Conservation (phyloP, 1,139 yeast genomes). For the Yamadazyma oceani region DNA sequence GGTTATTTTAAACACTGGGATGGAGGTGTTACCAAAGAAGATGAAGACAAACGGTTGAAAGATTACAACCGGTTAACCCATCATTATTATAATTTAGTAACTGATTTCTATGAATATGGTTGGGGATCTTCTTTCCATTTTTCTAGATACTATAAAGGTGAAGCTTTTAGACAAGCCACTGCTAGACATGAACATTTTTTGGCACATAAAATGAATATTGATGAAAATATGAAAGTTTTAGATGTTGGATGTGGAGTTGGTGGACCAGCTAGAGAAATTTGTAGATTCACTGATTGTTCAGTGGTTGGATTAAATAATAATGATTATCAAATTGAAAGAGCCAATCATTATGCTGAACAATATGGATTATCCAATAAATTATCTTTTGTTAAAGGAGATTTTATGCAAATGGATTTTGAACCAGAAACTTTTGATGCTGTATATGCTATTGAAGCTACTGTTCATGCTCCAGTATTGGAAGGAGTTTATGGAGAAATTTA, state of each 20-base stretch:
- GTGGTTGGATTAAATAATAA: conserved; percentile 93
- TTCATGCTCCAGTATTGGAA: conserved; percentile 94
- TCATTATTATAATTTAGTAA: conserved; percentile 94
- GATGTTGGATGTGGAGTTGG: conserved; percentile 99
- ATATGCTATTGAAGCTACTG: conserved; percentile 98
- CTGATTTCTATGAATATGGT: conserved; percentile 97
- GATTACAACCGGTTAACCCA: conserved; percentile 91
- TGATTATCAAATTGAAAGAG: conserved; percentile 95
- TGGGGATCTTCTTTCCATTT: conserved; percentile 99
- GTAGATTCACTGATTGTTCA: conserved; percentile 84
- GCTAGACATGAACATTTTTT: conserved; percentile 97
- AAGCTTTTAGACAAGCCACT: conserved; percentile 89
- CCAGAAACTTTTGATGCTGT: conserved; percentile 92
- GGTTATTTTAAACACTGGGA: conserved; percentile 98
- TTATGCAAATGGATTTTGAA: conserved; percentile 98
- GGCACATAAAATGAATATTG: conserved; percentile 81
- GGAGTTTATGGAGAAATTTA: conserved; percentile 95
- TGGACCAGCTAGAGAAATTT: conserved; percentile 97
- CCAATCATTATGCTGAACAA: conserved; percentile 73
- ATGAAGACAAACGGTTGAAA: conserved; percentile 70
- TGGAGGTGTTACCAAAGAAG: conserved; percentile 74
- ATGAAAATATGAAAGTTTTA: conserved; percentile 80
- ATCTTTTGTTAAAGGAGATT: conserved; percentile 92
- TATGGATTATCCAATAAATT: conserved; percentile 70
- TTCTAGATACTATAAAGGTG: conserved; percentile 90